Conservation (phyloP, 768 basidiomycete genomes). For the Suillus cothurnatus region DNA sequence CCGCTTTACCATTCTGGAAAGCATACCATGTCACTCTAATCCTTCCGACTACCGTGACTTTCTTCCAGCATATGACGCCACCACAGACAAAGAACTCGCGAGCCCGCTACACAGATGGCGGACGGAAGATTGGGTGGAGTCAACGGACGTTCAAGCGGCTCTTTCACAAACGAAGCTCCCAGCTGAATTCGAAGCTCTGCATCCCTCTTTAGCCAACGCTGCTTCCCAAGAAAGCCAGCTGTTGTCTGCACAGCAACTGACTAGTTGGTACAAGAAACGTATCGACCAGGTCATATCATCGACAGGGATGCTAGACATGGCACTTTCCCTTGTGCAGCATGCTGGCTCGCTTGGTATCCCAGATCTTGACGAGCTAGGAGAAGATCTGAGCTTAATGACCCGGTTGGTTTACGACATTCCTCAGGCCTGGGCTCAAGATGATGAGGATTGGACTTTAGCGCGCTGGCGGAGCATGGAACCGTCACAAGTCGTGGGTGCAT, state of each 20-base stretch:
- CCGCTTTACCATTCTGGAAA: slow-evolving; percentile 70
- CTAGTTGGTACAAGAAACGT: slow-evolving; percentile 74
- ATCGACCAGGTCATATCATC: slow-evolving; percentile 61
- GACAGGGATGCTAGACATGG: slow-evolving; percentile 78
- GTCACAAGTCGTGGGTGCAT: slow-evolving; percentile 66
- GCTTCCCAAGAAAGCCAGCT: slow-evolving; percentile 12
- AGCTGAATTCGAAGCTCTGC: slow-evolving; percentile 14
- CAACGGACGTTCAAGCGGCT: slow-evolving; percentile 42
- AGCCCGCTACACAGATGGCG: slow-evolving; percentile 48
- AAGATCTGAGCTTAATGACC: slow-evolving; percentile 87
- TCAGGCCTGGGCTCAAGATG: slow-evolving; percentile 38
- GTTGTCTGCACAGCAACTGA: slow-evolving; percentile 41
- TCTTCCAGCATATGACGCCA: slow-evolving; percentile 61
- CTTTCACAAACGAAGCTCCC: slow-evolving; percentile 32
- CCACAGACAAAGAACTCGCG: slow-evolving; percentile 45
- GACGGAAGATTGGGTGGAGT: slow-evolving; percentile 63
- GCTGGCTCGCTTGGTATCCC: slow-evolving; percentile 80
- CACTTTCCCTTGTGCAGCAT: slow-evolving; percentile 81
- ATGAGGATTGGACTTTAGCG: slow-evolving; percentile 74
- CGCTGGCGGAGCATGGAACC: slow-evolving; percentile 75
- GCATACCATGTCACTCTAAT: slow-evolving; percentile 72
- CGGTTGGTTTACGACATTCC: slow-evolving; percentile 84
- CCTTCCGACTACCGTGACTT: slow-evolving; percentile 63
- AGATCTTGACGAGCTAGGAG: slow-evolving; percentile 82
- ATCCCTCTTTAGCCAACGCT: slow-evolving; percentile 14